Base-by-base conservation (phyloP, 2,329 filamentous ascomycete genomes). In the Cadophora malorum region DNA sequence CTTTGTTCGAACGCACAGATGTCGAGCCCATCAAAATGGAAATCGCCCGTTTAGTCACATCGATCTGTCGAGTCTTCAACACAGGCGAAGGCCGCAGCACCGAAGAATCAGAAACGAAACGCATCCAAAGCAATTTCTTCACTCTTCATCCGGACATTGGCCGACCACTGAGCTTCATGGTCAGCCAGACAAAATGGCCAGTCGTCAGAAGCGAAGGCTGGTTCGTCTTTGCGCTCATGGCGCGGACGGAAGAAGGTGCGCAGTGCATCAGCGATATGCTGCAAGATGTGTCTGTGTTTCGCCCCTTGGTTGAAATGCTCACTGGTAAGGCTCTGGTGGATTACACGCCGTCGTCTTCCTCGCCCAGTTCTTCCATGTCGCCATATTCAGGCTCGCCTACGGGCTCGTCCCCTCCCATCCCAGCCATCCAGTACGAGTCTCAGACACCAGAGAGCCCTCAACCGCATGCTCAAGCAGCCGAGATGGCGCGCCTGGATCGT, bases 161-260 rank as follows among this genome's bases (percentile, higher is more conserved):
- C 38, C 60, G 63, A 8, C 79, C 82, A 0, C 79, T 90, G 7
- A 74, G 81, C 0, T 86, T 83, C 71, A 81, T 90, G 31, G 79
- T 88, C 28, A 83, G 80, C 1, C 88, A 90, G 73, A 79, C 77
- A 3, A 88, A 86, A 70, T 90, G 87, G 81, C 85, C 86, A 0
- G 80, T 84, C 1, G 79, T 90, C 2, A 82, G 85, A 21, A 88
- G 86, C 49, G 88, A 90, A 74, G 82, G 84, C 2, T 86, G 87
- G 83, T 90, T 90, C 70, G 83, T 88, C 6, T 81, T 89, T 63
- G 88, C 88, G 2, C 81, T 90, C 41, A 86, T 90, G 82, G 83
- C 83, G 50, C 82, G 86, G 33, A 82, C 83, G 1, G 66, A 74
- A 1, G 83, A 85, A 45, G 86, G 86, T 8, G 83, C 84, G 1